Evolutionary conservation across 2,329 filamentous ascomycete genomes (phyloP).

Genomic region (Aspergillus fumigatus): DNA sequence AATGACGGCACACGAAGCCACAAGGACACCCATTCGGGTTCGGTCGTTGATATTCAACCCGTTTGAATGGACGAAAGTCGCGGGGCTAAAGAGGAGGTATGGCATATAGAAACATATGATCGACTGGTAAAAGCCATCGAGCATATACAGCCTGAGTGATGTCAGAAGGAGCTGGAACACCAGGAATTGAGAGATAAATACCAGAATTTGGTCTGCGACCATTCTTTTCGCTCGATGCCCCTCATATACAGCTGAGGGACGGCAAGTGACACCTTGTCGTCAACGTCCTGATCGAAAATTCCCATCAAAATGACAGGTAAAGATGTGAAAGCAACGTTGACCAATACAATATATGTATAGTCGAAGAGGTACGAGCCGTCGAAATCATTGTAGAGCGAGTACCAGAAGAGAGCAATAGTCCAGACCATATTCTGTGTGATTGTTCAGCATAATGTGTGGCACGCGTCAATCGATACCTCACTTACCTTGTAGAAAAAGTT

Average conservation of each 20-base stretch:
- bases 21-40: conserved; percentile 78
- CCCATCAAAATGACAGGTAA: conserved; percentile 93
- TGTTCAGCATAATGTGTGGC: neutral
- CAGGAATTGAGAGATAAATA: conserved; percentile 44
- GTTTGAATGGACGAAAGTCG: conserved; percentile 63
- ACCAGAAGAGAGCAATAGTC: conserved; percentile 97
- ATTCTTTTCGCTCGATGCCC: conserved; percentile 93
- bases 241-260: conserved; percentile 93
- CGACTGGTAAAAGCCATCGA: conserved; percentile 91
- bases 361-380: conserved; percentile 97
- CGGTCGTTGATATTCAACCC: conserved; percentile 76
- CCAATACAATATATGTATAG: conserved; percentile 94
- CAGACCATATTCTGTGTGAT: conserved; percentile 77
- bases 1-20: conserved; percentile 77
- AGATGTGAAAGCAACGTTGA: conserved; percentile 96
- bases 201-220: conserved; percentile 97
- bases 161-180: conserved; percentile 23
- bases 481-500: conserved; percentile 97
- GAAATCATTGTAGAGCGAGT: conserved; percentile 90
- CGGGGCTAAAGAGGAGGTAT: conserved; percentile 70
- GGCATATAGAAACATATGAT: conserved; percentile 90
- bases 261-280: conserved; percentile 85
- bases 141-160: conserved; percentile 73
- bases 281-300: conserved; percentile 94
- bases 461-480: neutral